These are phyloP conservation scores for Neoboletus subvelutipes DNA, from an alignment of 768 basidiomycete species.

Conservation along the genomic window DNA sequence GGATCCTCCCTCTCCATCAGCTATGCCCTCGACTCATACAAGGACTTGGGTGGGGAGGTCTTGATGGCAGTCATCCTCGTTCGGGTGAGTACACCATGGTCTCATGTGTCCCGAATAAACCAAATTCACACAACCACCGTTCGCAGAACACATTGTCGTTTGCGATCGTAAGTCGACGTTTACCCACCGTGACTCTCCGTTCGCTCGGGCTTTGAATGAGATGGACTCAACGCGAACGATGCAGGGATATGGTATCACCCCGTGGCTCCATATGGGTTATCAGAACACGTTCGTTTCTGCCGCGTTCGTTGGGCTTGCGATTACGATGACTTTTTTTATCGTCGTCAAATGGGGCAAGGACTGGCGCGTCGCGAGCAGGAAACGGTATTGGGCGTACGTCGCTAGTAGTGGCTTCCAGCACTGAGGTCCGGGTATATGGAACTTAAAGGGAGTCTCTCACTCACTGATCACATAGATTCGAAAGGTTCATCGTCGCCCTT, in stretches of 20 bases:
- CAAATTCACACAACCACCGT: not conserved
- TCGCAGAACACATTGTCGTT: slow-evolving; percentile 19
- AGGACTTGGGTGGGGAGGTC: slow-evolving; percentile 21
- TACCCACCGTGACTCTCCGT: not conserved
- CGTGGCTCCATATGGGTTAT: slow-evolving; percentile 22
- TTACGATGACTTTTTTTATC: slow-evolving; percentile 21
- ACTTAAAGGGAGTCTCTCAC: not conserved
- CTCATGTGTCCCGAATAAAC: not conserved
- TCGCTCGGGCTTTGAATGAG: too few species aligned
- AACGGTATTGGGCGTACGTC: slow-evolving; percentile 19
- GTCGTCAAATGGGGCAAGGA: slow-evolving; percentile 17
- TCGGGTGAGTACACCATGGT: slow-evolving; percentile 7
- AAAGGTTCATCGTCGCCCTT: not conserved
- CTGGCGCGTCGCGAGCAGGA: slow-evolving; percentile 18
- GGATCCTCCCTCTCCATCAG: slow-evolving; percentile 20
- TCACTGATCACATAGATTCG: not conserved
- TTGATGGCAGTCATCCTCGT: too few species aligned
- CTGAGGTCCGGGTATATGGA: not conserved
- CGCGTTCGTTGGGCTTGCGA: slow-evolving; percentile 19
- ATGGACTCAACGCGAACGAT: not conserved
- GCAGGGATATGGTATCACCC: slow-evolving; percentile 23
- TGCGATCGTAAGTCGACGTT: slow-evolving; percentile 11
- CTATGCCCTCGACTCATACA: slow-evolving; percentile 22
- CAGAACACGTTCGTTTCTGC: slow-evolving; percentile 19
- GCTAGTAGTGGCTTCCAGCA: slow-evolving; percentile 17